phyloP scores from a whole-genome alignment of 2,329 filamentous ascomycete species.

The Alternaria brassicae region DNA sequence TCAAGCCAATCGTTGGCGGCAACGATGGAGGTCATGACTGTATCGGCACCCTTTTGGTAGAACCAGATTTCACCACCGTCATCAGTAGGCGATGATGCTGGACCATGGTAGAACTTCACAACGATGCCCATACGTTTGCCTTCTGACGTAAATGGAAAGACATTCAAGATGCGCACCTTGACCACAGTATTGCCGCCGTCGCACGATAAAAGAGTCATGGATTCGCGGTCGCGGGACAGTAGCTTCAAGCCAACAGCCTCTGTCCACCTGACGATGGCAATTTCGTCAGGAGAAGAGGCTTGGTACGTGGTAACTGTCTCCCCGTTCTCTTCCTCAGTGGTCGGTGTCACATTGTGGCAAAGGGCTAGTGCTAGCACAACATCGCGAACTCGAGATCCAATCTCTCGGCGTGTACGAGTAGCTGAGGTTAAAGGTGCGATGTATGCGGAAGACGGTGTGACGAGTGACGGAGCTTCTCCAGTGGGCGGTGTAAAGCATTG shows the following conservation, averaged over 20 bases:
- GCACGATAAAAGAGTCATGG: slow-evolving; percentile 80
- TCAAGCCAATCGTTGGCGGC: slow-evolving; percentile 98
- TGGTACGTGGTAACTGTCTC: slow-evolving; percentile 84
- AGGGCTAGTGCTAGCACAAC: slow-evolving; percentile 90
- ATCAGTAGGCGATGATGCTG: slow-evolving; percentile 52
- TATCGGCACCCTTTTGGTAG: slow-evolving; percentile 97
- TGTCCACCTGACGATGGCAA: slow-evolving; percentile 96
- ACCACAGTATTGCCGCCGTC: slow-evolving; percentile 78
- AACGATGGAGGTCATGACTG: slow-evolving; percentile 96
- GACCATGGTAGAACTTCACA: slow-evolving; percentile 73
- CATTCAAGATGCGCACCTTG: slow-evolving; percentile 84
- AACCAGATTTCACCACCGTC: slow-evolving; percentile 89
- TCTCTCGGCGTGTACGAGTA: slow-evolving; percentile 88
- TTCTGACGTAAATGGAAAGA: slow-evolving; percentile 97
- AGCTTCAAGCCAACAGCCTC: slow-evolving; percentile 89
- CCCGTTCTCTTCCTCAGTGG: slow-evolving; percentile 81
- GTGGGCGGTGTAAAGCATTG: slow-evolving; percentile 73
- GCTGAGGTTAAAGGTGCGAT: slow-evolving; percentile 67
- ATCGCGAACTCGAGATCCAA: slow-evolving; percentile 90
- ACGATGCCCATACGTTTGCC: slow-evolving; percentile 98
- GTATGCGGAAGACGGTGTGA: slow-evolving; percentile 78
- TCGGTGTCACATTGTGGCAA: slow-evolving; percentile 97
- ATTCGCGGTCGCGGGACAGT: slow-evolving; percentile 83
- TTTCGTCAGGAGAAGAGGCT: slow-evolving; percentile 96
- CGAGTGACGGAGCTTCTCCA: slow-evolving; percentile 55